phyloP scores from a whole-genome alignment of 805 yeast species.

The Yarrowia keelungensis region DNA sequence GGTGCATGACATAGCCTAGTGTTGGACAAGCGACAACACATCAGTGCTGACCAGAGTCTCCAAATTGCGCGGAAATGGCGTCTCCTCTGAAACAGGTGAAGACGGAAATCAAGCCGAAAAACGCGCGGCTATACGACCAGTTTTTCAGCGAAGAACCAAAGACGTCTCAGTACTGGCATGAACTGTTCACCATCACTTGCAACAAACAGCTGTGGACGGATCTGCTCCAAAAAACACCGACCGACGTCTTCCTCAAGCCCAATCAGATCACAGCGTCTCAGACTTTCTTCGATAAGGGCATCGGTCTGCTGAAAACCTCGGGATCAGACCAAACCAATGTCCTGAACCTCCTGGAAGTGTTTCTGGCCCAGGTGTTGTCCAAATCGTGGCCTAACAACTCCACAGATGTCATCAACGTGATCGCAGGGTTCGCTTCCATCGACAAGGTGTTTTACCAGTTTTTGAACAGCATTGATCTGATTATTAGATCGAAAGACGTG shows the following conservation, averaged over 20 bases:
- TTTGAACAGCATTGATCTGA: slow-evolving; percentile 45
- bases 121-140: slow-evolving; percentile 22
- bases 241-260: slow-evolving; percentile 11
- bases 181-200: slow-evolving; percentile 34
- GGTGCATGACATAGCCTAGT: too few relatives aligned
- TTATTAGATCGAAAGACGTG: slow-evolving; percentile 44
- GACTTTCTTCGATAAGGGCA: slow-evolving; percentile 44
- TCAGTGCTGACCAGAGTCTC: neutral
- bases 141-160: slow-evolving; percentile 10
- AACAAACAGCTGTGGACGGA: slow-evolving; percentile 39
- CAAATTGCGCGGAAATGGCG: neutral
- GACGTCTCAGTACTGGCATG: slow-evolving; percentile 30
- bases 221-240: slow-evolving; percentile 6
- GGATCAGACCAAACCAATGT: slow-evolving; percentile 43
- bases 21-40: slow-evolving; percentile 12
- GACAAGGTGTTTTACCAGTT: slow-evolving; percentile 48
- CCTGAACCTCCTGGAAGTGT: slow-evolving; percentile 44
- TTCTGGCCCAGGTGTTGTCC: slow-evolving; percentile 46
- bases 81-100: slow-evolving; percentile 33
- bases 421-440: slow-evolving; percentile 51
- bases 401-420: slow-evolving; percentile 47
- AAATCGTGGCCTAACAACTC: slow-evolving; percentile 46
- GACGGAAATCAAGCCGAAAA: slow-evolving; percentile 32
- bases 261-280: slow-evolving; percentile 40
- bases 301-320: slow-evolving; percentile 41